Evolutionary conservation across 345 rosid species (phyloP).

Genomic region (Luvunga scandens): DNA sequence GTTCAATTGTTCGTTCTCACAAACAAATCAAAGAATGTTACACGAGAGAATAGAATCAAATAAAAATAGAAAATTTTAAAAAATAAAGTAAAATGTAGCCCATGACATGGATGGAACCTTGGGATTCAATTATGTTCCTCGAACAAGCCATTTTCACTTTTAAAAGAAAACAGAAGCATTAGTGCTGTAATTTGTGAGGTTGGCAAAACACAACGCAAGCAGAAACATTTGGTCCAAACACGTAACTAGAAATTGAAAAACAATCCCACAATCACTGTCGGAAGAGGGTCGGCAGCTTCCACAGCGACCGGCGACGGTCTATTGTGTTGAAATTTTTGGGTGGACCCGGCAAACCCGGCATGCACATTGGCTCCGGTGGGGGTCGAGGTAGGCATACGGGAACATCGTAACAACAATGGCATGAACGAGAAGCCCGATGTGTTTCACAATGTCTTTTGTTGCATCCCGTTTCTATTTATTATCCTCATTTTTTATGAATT

Average conservation of each 20-base stretch:
- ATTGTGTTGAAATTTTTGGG: not conserved
- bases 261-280: not conserved
- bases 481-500: not conserved
- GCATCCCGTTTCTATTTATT: not conserved
- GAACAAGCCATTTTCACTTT: not conserved
- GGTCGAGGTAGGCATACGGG: not conserved
- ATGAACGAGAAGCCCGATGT: conserved; percentile 8
- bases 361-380: not conserved
- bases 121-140: not conserved
- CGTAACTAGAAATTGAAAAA: not conserved
- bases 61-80: not conserved
- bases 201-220: not conserved
- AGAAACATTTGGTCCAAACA: not conserved
- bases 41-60: not conserved
- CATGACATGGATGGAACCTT: not conserved
- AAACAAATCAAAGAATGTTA: not conserved
- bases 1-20: not conserved
- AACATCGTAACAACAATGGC: not conserved
- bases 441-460: not conserved
- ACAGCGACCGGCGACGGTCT: not conserved
- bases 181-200: not conserved
- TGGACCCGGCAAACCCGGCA: not conserved
- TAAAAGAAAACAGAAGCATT: not conserved
- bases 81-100: not conserved
- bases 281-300: not conserved